phyloP scores from a whole-genome alignment of 2,329 filamentous ascomycete genomes.

The Coniella vitis region DNA sequence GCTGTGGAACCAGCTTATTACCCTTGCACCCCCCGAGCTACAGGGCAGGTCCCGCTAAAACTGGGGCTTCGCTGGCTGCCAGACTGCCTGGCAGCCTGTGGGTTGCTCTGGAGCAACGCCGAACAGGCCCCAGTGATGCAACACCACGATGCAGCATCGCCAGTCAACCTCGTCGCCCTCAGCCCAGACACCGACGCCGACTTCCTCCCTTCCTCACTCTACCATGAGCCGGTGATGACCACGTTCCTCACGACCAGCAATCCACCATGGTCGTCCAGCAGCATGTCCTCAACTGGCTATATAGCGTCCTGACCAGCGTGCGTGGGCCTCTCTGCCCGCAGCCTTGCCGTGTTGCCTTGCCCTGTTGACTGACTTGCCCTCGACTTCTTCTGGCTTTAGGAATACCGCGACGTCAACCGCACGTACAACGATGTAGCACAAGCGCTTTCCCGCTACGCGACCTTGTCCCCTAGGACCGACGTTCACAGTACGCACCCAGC shows the following conservation, averaged over 20 bases:
- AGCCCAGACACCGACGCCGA: too few relatives aligned
- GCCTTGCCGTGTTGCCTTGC: conserved; percentile 1
- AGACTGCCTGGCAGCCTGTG: background rate
- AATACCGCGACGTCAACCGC: conserved; percentile 88
- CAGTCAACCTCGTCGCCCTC: background rate
- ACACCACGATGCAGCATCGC: background rate
- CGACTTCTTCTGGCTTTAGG: conserved; percentile 44
- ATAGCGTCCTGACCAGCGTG: conserved; percentile 79
- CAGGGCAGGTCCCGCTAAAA: background rate
- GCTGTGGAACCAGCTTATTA: background rate
- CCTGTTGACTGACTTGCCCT: conserved; percentile 6
- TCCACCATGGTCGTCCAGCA: conserved; percentile 67
- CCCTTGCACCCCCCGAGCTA: background rate
- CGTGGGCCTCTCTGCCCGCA: conserved; percentile 17
- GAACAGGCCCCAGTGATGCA: background rate
- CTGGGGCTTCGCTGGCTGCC: background rate
- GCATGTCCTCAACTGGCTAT: conserved; percentile 90
- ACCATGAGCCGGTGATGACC: conserved; percentile 4
- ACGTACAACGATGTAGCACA: conserved; percentile 89
- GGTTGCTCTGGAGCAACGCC: background rate
- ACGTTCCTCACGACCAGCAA: conserved; percentile 5
- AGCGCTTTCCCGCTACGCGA: conserved; percentile 70
- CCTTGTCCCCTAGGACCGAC: conserved; percentile 79
- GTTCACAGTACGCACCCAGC: conserved; percentile 69
- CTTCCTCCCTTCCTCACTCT: conserved; percentile 15